A percentile compares a stretch with the other conserved stretches of the same genome.
These are phyloP conservation scores for Xylaria sp. DNA, from an alignment of 2,329 filamentous ascomycete species.

Conservation along the genomic window DNA sequence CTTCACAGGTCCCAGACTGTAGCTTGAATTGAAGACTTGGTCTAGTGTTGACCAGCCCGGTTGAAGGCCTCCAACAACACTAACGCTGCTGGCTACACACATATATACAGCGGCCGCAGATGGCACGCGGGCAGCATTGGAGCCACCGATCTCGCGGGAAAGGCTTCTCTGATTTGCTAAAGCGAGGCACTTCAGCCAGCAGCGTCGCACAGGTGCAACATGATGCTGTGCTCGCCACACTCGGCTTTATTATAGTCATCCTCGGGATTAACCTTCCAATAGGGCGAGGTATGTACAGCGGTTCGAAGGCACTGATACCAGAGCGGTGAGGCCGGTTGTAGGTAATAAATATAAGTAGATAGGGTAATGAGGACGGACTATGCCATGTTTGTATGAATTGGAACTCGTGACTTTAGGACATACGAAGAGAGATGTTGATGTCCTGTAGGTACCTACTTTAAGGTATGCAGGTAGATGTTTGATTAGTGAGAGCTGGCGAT, in stretches of 20 bases:
- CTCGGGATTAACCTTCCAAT: not conserved
- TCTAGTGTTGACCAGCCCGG: not conserved
- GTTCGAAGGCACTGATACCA: not conserved
- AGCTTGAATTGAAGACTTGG: conserved; percentile 17
- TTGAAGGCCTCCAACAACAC: not conserved
- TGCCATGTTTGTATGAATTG: not conserved
- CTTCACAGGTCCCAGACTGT: conserved; percentile 22
- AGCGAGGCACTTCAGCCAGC: conserved; percentile 64
- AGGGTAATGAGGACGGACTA: conserved; percentile 1
- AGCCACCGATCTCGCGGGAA: conserved; percentile 69
- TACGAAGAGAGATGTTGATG: not conserved
- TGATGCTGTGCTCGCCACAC: conserved; percentile 51
- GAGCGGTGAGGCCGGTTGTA: not conserved
- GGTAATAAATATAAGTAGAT: not conserved
- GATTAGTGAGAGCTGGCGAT: no score
- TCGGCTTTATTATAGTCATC: conserved; percentile 43
- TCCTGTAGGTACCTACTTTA: not conserved
- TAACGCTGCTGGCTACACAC: conserved; percentile 54
- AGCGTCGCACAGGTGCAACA: conserved; percentile 78
- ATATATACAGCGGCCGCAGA: conserved; percentile 77
- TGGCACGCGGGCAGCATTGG: conserved; percentile 75
- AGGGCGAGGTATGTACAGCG: not conserved
- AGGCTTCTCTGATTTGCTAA: conserved; percentile 69
- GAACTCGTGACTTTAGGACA: not conserved
- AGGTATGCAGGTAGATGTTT: no score